Conservation (phyloP, 1,284 basidiomycete genomes). For the Vanrija humicola region DNA sequence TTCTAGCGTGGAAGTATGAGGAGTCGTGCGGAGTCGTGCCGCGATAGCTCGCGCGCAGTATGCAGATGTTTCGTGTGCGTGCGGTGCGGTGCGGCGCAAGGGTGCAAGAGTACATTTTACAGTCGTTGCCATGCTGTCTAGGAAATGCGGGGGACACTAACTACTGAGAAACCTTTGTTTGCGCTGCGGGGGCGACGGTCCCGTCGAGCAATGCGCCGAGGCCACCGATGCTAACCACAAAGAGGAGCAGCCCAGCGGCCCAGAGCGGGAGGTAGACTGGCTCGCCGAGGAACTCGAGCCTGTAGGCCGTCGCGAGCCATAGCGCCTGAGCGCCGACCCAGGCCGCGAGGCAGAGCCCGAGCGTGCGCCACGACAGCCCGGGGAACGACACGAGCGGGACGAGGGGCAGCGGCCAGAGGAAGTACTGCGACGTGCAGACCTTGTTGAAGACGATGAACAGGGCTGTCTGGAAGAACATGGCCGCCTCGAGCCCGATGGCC, state of each 20-base stretch:
- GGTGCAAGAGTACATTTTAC: background rate
- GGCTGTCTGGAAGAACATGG: constrained; percentile 78
- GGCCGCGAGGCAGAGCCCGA: constrained; percentile 53
- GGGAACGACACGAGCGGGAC: constrained; percentile 75
- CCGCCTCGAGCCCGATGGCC: constrained; percentile 60
- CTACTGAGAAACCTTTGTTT: too few species aligned
- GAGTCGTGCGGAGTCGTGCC: background rate
- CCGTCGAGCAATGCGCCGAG: constrained; percentile 59
- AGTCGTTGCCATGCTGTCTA: too few species aligned
- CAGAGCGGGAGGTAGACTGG: constrained; percentile 71
- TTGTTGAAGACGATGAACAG: constrained; percentile 94
- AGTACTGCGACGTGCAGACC: constrained; percentile 93
- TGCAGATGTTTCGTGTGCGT: background rate
- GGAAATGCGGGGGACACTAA: too few species aligned
- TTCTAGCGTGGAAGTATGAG: background rate
- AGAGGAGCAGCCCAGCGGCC: constrained; percentile 69
- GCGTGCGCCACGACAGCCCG: constrained; percentile 53
- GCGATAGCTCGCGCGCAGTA: background rate
- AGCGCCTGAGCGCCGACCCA: constrained; percentile 73
- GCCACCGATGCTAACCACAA: constrained; percentile 71
- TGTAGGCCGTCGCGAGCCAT: constrained; percentile 82
- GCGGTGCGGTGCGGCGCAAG: too few species aligned
- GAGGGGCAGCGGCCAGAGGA: constrained; percentile 93
- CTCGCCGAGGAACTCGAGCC: constrained; percentile 77
- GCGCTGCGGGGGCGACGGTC: background rate